These are phyloP conservation scores for Planoprotostelium fungivorum DNA, from an alignment of 78 protist species.

Conservation along the genomic window DNA sequence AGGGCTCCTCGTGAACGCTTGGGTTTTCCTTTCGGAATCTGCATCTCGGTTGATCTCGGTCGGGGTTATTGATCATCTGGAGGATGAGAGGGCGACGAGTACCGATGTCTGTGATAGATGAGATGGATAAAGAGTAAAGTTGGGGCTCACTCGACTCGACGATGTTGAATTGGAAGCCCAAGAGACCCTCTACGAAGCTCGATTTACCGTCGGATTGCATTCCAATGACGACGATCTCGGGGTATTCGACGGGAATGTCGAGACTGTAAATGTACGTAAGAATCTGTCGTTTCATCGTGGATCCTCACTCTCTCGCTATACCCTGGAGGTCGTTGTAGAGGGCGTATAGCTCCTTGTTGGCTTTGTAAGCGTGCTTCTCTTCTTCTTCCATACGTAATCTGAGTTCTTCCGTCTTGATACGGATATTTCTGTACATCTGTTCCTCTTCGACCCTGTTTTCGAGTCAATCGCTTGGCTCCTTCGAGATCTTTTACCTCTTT, in stretches of 20 bases:
- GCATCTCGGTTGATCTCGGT: conserved; percentile 38
- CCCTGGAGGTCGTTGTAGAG: conserved; percentile 73
- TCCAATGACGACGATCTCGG: conserved; percentile 79
- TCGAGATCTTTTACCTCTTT: not conserved
- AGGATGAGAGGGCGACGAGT: conserved; percentile 70
- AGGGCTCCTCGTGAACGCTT: conserved; percentile 12
- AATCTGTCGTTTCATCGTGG: not conserved
- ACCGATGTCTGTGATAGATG: conserved; percentile 19
- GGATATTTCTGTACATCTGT: not conserved
- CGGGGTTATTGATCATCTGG: conserved; percentile 74
- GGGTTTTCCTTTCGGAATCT: conserved; percentile 50
- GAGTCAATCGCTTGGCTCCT: not conserved
- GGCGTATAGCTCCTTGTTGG: conserved; percentile 64
- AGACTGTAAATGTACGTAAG: conserved; percentile 16
- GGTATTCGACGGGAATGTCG: conserved; percentile 51
- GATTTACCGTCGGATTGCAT: conserved; percentile 84
- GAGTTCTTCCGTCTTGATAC: conserved; percentile 2
- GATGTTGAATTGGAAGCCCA: conserved; percentile 79
- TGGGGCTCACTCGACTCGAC: conserved; percentile 47
- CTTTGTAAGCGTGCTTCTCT: conserved; percentile 4
- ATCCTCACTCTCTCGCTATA: conserved; percentile 63
- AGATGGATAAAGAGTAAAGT: not conserved
- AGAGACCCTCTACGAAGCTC: conserved; percentile 64
- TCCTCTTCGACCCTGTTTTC: not conserved
- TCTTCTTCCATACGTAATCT: conserved; percentile 37